These are phyloP conservation scores for Volvox africanus DNA, from an alignment of 139 green algal species.

Conservation along the genomic window DNA sequence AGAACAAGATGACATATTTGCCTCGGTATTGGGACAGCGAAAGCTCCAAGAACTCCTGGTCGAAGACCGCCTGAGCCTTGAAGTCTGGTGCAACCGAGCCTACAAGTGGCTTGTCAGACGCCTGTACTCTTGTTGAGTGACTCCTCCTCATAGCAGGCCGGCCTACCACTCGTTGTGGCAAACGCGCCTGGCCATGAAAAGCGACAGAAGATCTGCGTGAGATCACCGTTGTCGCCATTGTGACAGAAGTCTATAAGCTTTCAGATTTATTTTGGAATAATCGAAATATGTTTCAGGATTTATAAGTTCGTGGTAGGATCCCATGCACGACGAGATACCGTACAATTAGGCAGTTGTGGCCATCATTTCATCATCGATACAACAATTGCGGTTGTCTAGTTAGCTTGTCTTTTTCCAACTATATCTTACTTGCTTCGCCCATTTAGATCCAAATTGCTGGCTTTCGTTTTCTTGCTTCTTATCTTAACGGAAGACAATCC, in stretches of 20 bases:
- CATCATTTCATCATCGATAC: too few relatives aligned
- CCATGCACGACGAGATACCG: too few relatives aligned
- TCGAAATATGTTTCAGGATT: too few relatives aligned
- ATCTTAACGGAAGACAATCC: too few relatives aligned
- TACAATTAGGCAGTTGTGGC: too few relatives aligned
- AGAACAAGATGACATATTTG: slow-evolving; percentile 99
- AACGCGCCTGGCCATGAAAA: background rate
- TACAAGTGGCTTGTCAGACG: slow-evolving; percentile 71
- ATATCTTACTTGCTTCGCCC: too few relatives aligned
- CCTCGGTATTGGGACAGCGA: slow-evolving; percentile 92
- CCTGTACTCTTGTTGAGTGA: background rate
- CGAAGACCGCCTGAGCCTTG: slow-evolving; percentile 81
- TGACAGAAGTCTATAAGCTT: background rate
- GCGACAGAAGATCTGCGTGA: background rate
- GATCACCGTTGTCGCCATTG: slow-evolving; percentile 21
- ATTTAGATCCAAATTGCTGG: too few relatives aligned
- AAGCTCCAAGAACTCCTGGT: slow-evolving; percentile 93
- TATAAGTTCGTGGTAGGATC: too few relatives aligned
- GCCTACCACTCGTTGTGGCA: background rate
- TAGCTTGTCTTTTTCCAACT: too few relatives aligned
- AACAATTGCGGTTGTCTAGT: too few relatives aligned
- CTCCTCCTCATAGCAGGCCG: slow-evolving; percentile 15
- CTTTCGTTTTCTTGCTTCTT: too few relatives aligned
- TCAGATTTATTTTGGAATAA: too few relatives aligned
- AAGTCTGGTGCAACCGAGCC: slow-evolving; percentile 92